These are phyloP conservation scores for Vanilla planifolia DNA, from an alignment of 106 monocot species.

Conservation along the genomic window DNA sequence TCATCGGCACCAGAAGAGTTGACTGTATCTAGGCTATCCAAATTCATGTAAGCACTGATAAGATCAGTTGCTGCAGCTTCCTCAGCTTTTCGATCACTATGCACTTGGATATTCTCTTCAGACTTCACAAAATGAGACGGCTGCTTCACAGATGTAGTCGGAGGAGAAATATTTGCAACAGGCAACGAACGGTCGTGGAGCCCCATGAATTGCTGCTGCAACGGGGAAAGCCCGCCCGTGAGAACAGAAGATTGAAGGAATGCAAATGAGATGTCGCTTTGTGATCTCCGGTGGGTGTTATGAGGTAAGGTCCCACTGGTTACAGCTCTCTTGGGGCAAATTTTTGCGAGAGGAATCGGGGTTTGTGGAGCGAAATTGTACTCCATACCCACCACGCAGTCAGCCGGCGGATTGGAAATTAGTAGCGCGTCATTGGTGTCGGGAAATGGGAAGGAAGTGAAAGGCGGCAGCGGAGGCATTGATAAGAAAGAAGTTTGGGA, in stretches of 20 bases:
- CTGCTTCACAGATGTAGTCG: not conserved
- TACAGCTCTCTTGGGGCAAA: not conserved
- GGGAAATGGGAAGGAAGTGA: not conserved
- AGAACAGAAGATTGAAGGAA: slow-evolving; percentile 14
- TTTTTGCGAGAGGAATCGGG: not conserved
- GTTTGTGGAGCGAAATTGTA: not conserved
- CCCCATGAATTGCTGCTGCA: slow-evolving; percentile 9
- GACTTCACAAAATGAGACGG: slow-evolving; percentile 26
- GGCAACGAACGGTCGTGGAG: not conserved
- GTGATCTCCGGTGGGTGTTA: slow-evolving; percentile 48
- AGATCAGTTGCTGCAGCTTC: slow-evolving; percentile 48
- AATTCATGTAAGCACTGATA: slow-evolving; percentile 74
- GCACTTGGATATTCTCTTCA: slow-evolving; percentile 30
- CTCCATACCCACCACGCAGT: not conserved
- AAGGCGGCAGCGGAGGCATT: slow-evolving; percentile 14
- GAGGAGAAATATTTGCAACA: not conserved
- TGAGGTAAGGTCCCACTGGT: slow-evolving; percentile 26
- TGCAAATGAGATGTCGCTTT: slow-evolving; percentile 54
- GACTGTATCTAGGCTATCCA: slow-evolving; percentile 57
- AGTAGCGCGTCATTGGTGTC: slow-evolving; percentile 5
- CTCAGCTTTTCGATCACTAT: slow-evolving; percentile 30
- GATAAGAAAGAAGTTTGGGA: slow-evolving; percentile 29
- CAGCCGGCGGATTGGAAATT: slow-evolving; percentile 11
- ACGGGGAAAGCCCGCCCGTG: slow-evolving; percentile 8
- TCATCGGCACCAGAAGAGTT: slow-evolving; percentile 83